phyloP scores from a whole-genome alignment of 345 rosid genomes.

The Salix udensis region DNA sequence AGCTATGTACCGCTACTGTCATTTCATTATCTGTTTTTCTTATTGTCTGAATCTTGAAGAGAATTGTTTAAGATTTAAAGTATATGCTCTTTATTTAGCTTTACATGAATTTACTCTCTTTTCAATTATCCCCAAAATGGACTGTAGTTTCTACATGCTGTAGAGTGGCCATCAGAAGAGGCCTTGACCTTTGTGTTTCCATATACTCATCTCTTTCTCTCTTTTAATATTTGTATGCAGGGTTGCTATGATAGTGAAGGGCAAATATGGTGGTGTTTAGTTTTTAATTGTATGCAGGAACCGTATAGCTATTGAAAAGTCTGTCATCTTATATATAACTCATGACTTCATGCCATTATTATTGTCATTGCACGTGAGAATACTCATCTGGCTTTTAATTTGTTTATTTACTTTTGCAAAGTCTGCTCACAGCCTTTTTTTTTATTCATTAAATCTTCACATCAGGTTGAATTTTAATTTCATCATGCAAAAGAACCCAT shows the following conservation, averaged over 20 bases:
- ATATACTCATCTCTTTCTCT: constrained; percentile 26
- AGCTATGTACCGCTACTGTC: background rate
- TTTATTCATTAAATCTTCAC: background rate
- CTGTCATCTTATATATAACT: too few relatives aligned
- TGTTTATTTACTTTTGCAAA: background rate
- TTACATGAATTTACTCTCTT: constrained; percentile 34
- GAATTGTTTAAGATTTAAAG: background rate
- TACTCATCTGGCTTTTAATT: background rate
- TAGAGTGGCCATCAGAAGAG: constrained; percentile 67
- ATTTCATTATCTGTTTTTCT: background rate
- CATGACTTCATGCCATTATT: background rate
- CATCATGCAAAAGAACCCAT: background rate
- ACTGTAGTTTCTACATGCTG: constrained; percentile 74
- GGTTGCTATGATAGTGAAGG: constrained; percentile 6
- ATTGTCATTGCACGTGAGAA: background rate
- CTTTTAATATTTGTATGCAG: constrained; percentile 6
- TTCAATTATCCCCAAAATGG: constrained; percentile 45
- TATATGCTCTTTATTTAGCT: background rate
- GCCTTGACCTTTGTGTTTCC: constrained; percentile 67
- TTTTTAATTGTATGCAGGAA: too few relatives aligned
- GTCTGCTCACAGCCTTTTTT: background rate
- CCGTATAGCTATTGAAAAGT: too few relatives aligned
- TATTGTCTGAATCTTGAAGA: background rate
- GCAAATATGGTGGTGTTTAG: background rate
- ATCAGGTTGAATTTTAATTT: background rate